Evolutionary conservation across 306 rosid genomes (phyloP).

Genomic region (Cicer chorassanicum): DNA sequence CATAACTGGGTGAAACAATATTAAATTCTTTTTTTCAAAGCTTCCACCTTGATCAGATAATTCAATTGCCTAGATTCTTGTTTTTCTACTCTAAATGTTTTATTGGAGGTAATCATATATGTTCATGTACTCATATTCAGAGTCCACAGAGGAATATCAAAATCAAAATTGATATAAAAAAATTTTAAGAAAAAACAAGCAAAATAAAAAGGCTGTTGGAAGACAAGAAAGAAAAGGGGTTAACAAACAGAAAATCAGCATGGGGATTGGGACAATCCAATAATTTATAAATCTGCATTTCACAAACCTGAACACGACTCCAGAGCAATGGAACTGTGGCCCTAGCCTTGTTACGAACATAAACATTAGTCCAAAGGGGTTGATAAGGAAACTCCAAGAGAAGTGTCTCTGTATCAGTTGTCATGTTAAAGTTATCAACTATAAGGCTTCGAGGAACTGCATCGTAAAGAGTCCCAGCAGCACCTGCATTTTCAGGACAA

Average conservation of each 20-base stretch:
- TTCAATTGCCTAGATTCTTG: slow-evolving; percentile 12
- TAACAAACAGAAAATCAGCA: slow-evolving; percentile 6
- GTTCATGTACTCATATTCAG: neutral
- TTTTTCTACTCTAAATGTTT: slow-evolving; percentile 14
- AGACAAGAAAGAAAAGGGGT: slow-evolving; percentile 26
- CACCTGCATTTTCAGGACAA: slow-evolving; percentile 94
- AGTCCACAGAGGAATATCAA: slow-evolving; percentile 3
- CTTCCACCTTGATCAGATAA: slow-evolving; percentile 7
- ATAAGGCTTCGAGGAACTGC: slow-evolving; percentile 93
- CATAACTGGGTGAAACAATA: neutral
- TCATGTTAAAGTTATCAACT: slow-evolving; percentile 75
- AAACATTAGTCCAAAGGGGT: slow-evolving; percentile 96
- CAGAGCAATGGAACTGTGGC: slow-evolving; percentile 97
- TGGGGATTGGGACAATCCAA: slow-evolving; percentile 11
- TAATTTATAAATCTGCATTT: slow-evolving; percentile 32
- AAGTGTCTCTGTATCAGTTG: slow-evolving; percentile 93
- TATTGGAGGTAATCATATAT: slow-evolving; percentile 4
- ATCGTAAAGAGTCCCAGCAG: slow-evolving; percentile 95
- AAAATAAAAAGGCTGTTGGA: neutral
- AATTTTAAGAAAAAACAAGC: neutral
- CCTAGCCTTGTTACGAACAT: slow-evolving; percentile 89
- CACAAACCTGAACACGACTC: slow-evolving; percentile 99
- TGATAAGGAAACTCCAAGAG: slow-evolving; percentile 94
- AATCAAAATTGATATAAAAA: slow-evolving; percentile 9
- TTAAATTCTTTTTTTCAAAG: slow-evolving; percentile 26